Percentiles rank a stretch among this genome's conserved stretches.
Evolutionary conservation across 139 green algal genomes (phyloP).

Genomic region (Volvox africanus): DNA sequence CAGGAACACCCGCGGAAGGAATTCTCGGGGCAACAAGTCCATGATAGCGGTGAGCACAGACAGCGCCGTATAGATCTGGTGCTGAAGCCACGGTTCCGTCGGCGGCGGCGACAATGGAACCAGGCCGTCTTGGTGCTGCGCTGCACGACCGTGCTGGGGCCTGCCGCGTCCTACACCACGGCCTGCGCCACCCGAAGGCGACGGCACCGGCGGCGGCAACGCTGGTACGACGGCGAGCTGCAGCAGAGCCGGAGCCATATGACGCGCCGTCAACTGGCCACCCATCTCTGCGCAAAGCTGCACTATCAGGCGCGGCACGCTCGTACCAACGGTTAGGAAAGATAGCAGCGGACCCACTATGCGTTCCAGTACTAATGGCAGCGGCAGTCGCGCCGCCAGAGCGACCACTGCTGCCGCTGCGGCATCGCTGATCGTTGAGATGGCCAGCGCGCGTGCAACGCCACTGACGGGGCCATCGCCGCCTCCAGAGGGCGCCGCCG

Average conservation of each 20-base stretch:
- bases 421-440: neutral
- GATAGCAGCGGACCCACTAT: neutral
- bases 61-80: slow-evolving; percentile 17
- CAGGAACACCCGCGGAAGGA: neutral
- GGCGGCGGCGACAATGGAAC: neutral
- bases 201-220: neutral
- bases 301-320: slow-evolving; percentile 30
- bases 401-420: neutral
- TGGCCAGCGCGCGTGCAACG: slow-evolving; percentile 19
- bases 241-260: slow-evolving; percentile 39
- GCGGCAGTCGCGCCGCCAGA: slow-evolving; percentile 21
- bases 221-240: slow-evolving; percentile 5
- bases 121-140: neutral
- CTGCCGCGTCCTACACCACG: neutral
- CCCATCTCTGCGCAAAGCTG: slow-evolving; percentile 22
- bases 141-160: neutral
- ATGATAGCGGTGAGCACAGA: slow-evolving; percentile 6
- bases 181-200: neutral
- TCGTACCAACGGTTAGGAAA: neutral
- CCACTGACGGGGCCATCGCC: neutral
- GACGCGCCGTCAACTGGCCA: neutral
- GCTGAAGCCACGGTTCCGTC: neutral
- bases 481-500: neutral
- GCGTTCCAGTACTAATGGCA: slow-evolving; percentile 36
- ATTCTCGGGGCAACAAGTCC: slow-evolving; percentile 26